A percentile compares a stretch with the other conserved stretches of the same genome.
These are phyloP conservation scores for Saccharomyces pastorianus DNA, from an alignment of 1,139 yeast species.

Conservation along the genomic window DNA sequence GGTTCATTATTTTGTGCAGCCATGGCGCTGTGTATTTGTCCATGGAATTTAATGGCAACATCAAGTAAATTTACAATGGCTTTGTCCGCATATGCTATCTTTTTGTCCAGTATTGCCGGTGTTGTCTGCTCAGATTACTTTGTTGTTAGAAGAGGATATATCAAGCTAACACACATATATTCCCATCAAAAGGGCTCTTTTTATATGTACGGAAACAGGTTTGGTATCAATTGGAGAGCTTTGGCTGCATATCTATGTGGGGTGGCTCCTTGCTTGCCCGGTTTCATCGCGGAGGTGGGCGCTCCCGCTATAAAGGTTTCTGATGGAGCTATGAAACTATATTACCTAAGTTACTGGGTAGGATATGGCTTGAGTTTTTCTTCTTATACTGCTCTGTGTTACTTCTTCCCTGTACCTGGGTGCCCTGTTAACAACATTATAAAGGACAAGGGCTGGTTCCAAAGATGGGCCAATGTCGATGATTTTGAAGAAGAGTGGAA, in stretches of 20 bases:
- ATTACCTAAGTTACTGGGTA: constrained; percentile 63
- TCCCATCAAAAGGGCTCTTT: constrained; percentile 37
- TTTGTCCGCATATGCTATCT: constrained; percentile 77
- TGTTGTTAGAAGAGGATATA: constrained; percentile 64
- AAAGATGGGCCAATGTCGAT: constrained; percentile 52
- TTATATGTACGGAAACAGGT: constrained; percentile 49
- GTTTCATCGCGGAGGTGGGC: constrained; percentile 78
- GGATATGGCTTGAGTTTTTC: constrained; percentile 58
- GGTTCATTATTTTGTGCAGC: constrained; percentile 75
- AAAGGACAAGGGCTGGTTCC: constrained; percentile 53
- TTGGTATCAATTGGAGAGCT: constrained; percentile 80
- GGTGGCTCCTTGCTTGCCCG: constrained; percentile 74
- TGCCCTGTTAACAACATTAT: constrained; percentile 44
- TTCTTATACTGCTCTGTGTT: constrained; percentile 44
- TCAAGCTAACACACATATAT: constrained; percentile 59
- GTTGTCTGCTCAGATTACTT: constrained; percentile 72
- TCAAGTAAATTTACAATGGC: constrained; percentile 77
- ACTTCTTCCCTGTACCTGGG: constrained; percentile 54
- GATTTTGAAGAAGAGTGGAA: constrained; percentile 43
- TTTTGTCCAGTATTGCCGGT: constrained; percentile 81
- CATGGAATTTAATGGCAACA: constrained; percentile 76
- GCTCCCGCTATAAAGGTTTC: constrained; percentile 51
- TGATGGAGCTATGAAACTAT: constrained; percentile 62
- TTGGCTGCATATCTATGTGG: constrained; percentile 65
- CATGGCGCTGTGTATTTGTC: constrained; percentile 71